These are phyloP conservation scores for Pseudonectria foliicola DNA, from an alignment of 2,329 filamentous ascomycete species.

Conservation along the genomic window DNA sequence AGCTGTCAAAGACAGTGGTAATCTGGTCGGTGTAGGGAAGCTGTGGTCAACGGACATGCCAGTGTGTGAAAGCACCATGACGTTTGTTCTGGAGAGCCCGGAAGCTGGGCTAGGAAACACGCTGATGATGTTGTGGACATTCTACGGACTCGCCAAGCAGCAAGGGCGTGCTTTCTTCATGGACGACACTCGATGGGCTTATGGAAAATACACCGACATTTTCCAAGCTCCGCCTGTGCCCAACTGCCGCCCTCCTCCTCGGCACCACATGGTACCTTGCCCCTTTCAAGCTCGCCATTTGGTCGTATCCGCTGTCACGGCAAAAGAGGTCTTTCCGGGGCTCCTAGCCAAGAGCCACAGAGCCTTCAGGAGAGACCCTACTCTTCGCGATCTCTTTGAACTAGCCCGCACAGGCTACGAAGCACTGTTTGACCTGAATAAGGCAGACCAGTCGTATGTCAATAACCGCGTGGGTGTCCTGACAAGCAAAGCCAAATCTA, in stretches of 20 bases:
- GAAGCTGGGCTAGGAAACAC: conserved; percentile 73
- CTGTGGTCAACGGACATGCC: conserved; percentile 39
- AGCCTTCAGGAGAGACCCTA: conserved; percentile 15
- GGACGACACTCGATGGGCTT: conserved; percentile 77
- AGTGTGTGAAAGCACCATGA: conserved; percentile 65
- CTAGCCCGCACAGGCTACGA: conserved; percentile 66
- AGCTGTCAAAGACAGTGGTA: conserved; percentile 33
- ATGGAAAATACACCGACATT: conserved; percentile 66
- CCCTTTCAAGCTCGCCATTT: conserved; percentile 70
- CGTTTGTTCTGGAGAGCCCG: conserved; percentile 64
- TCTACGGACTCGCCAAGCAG: conserved; percentile 69
- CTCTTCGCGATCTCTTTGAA: conserved; percentile 51
- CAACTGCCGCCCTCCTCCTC: conserved; percentile 63
- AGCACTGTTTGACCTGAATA: conserved; percentile 62
- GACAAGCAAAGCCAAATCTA: conserved; percentile 37
- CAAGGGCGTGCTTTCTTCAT: conserved; percentile 75
- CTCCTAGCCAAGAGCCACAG: conserved; percentile 28
- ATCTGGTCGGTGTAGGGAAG: conserved; percentile 42
- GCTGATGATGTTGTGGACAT: conserved; percentile 74
- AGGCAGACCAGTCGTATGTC: conserved; percentile 61
- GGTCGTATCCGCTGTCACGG: conserved; percentile 63
- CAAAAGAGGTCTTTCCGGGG: conserved; percentile 57
- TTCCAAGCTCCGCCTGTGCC: conserved; percentile 62
- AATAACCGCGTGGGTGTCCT: conserved; percentile 51
- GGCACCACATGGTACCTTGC: conserved; percentile 71